Base-by-base conservation (phyloP, 2,329 filamentous ascomycete species). In the Fusarium nodosum region DNA sequence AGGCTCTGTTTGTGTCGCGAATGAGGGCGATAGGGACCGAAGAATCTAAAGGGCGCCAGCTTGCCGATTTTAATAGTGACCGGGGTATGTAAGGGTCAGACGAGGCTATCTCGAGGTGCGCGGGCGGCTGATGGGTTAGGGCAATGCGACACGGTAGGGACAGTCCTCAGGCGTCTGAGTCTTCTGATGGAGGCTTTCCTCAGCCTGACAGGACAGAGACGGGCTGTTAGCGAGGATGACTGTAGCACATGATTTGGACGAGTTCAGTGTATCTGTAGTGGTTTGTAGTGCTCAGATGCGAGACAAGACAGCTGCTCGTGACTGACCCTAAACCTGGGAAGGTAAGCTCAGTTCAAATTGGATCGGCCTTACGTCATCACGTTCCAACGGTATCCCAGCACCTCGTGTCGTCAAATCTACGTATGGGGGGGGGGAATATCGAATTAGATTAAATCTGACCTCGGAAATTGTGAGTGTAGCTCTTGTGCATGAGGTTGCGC, bases 1-100 rank as follows among this genome's bases (percentile, higher is more conserved):
- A 91, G 79, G 68, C 80, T 85, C 56, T 81, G 80, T 26, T 77
- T 81, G 71, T 83, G 80, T 69, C 79, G 84, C 44, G 77, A 77
- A 51, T 79, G 82, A 58, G 77, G 72, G 51, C 76, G 75, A 62
- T 73, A 73, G 58, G 73, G 76, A 61, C 77, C 73, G 71, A 83
- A 81, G 72, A 81, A 78, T 60, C 78, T 77, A 54, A 82, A 81
- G 52, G 80, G 82, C 77, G 83, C 83, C 83, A 84, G 77, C 71
- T 81, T 84, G 66, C 46, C 66, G 60, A 50, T 52, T 48, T 50
- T 47, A 47, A 50, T 45, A 48, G 33, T 13, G 18, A 53, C 22
- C 34, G 5, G 45, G 60, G 60, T 69, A 53, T 63, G 42, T 28
- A 10, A 10, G 18, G 26, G 59, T 58, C 60, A 64, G 60, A 64